phyloP scores from a whole-genome alignment of 495 filamentous ascomycete species.

The Podospora appendiculata region DNA sequence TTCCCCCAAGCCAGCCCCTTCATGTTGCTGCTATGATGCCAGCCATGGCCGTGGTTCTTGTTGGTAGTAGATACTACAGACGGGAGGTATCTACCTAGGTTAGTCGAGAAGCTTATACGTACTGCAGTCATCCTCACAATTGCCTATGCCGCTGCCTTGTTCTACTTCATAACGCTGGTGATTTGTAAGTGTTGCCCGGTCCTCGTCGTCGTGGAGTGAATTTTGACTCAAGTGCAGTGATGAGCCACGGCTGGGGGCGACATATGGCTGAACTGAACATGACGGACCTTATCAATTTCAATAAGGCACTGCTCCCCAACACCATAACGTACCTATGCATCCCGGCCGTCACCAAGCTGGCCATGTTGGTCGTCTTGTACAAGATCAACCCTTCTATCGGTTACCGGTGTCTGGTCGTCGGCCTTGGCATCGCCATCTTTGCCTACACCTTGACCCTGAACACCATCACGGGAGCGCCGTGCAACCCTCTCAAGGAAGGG shows the following conservation, averaged over 20 bases:
- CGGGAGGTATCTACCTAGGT: too few species aligned
- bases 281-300: conserved; percentile 6
- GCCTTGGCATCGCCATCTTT: conserved; percentile 7
- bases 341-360: conserved; percentile 15
- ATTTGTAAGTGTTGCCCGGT: background rate
- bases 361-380: conserved; percentile 11
- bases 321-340: conserved; percentile 12
- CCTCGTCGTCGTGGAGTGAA: too few species aligned
- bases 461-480: conserved; percentile 11
- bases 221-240: background rate
- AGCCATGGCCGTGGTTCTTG: too few species aligned
- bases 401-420: conserved; percentile 8
- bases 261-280: conserved; percentile 2
- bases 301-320: conserved; percentile 10
- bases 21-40: too few species aligned
- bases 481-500: conserved; percentile 6
- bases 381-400: conserved; percentile 8
- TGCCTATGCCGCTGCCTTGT: conserved; percentile 2
- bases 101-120: too few species aligned
- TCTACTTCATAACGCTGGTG: conserved; percentile 4
- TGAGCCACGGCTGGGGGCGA: conserved; percentile 8
- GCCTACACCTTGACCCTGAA: conserved; percentile 11
- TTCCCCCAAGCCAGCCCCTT: too few species aligned
- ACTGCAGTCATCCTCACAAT: conserved; percentile 4
- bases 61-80: too few species aligned